These are phyloP conservation scores for Aquanectria penicillioides DNA, from an alignment of 2,329 filamentous ascomycete genomes.

Conservation along the genomic window DNA sequence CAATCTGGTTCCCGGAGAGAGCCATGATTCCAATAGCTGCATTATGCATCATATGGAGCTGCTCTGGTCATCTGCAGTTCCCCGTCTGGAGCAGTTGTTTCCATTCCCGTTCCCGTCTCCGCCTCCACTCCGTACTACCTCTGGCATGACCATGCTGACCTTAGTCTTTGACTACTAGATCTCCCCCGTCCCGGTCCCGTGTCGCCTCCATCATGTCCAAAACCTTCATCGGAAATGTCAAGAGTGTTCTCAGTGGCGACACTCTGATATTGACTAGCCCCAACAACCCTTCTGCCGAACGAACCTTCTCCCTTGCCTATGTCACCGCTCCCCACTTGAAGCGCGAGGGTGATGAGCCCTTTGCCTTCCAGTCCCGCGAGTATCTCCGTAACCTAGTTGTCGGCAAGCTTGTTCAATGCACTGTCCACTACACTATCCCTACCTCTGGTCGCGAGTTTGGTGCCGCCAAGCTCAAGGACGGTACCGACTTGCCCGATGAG, in stretches of 20 bases:
- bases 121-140: background rate
- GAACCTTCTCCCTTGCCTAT: slow-evolving; percentile 89
- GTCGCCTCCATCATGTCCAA: slow-evolving; percentile 57
- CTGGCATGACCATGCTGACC: slow-evolving; percentile 27
- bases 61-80: background rate
- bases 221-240: slow-evolving; percentile 78
- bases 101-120: background rate
- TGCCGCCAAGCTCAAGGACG: slow-evolving; percentile 78
- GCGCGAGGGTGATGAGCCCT: slow-evolving; percentile 91
- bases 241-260: slow-evolving; percentile 94
- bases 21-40: background rate
- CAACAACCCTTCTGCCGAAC: slow-evolving; percentile 84
- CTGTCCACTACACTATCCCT: slow-evolving; percentile 87
- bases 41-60: background rate
- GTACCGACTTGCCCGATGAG: slow-evolving; percentile 81
- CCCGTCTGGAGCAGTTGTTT: too few species aligned
- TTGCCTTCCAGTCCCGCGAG: slow-evolving; percentile 94
- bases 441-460: slow-evolving; percentile 90
- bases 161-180: slow-evolving; percentile 25
- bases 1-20: background rate
- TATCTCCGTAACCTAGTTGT: slow-evolving; percentile 85
- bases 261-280: slow-evolving; percentile 85
- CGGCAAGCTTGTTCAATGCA: slow-evolving; percentile 88
- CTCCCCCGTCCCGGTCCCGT: slow-evolving; percentile 31
- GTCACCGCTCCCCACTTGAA: slow-evolving; percentile 87